Evolutionary conservation across 768 basidiomycete species (phyloP), one percentile per base, ranked within the genome.

Genomic region (Leccinum uliginosum): DNA sequence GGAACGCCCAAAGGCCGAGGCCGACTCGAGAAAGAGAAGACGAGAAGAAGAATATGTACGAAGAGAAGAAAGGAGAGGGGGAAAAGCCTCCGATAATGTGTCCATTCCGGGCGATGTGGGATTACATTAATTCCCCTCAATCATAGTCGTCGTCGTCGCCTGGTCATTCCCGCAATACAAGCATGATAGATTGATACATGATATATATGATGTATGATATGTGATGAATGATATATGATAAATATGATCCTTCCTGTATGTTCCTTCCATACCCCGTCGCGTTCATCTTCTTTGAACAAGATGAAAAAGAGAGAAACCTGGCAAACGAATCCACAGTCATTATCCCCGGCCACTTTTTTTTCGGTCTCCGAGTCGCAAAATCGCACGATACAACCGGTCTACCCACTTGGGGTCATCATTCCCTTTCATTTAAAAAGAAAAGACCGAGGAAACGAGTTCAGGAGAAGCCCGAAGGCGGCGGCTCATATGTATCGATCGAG

Each of bases 361-460:
- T 53, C 27, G 34, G 38, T 51, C 27, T 35, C 19, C 40, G 40
- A 19, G 40, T 43, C n/a, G 3, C 17, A 17, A 50, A 54, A 10
- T 59, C 60, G 19, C 54, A 51, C 61, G 61, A 62, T 53, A 34
- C 34, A 32, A 58, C 45, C 61, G 61, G 61, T 52, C 44, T 53
- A 6, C 29, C 56, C 6, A 4, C 10, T 32, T 57, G 40, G 44
- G 32, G 10, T 27, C 12, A 4, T 27, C 12, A 4, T 43, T 11
- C 19, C 3, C 2, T 43, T 43, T 19, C 4, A 17, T 17, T 35
- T 9, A 11, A 19, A 48, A 17, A 23, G 44, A 19, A 46, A 26
- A 45, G 48, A 30, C 48, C 27, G 48, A 49, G 48, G 29, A 12
- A 15, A n/a, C 17, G 27, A 17, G 26, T 30, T 49, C 17, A 17